Conservation (phyloP, 1,284 basidiomycete species). For the Irpex rosettiformis region DNA sequence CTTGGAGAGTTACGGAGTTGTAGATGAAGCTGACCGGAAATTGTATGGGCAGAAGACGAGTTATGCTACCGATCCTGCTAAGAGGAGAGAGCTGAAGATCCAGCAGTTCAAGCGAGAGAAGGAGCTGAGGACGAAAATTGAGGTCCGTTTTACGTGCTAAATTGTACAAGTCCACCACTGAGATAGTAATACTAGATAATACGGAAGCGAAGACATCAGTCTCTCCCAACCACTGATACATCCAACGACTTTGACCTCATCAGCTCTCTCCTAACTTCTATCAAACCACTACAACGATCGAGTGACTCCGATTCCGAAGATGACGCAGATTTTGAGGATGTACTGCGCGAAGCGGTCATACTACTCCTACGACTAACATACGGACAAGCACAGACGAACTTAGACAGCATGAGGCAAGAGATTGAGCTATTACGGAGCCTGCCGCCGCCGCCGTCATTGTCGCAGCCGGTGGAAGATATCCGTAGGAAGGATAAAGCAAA, state of each 20-base stretch:
- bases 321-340: conserved; percentile 59
- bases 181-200: conserved; percentile 37
- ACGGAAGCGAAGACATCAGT: conserved; percentile 47
- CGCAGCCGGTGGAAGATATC: conserved; percentile 28
- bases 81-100: conserved; percentile 82
- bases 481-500: conserved; percentile 36
- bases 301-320: conserved; percentile 48
- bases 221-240: conserved; percentile 29
- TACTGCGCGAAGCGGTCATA: conserved; percentile 63
- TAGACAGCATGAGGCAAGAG: conserved; percentile 74
- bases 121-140: conserved; percentile 65
- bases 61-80: conserved; percentile 57
- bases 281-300: conserved; percentile 16
- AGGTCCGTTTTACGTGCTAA: conserved; percentile 39
- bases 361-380: conserved; percentile 74
- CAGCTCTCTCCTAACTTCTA: conserved; percentile 48
- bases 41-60: conserved; percentile 48
- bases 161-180: neutral
- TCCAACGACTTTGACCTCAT: conserved; percentile 57
- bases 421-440: conserved; percentile 65
- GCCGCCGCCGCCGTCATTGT: conserved; percentile 33
- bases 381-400: conserved; percentile 64
- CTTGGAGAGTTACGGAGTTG: conserved; percentile 68
- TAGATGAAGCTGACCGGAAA: conserved; percentile 59
- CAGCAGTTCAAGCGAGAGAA: conserved; percentile 85